Evolutionary conservation across 352 stramenopile species (phyloP).

Genomic region (Plasmopara viticola): DNA sequence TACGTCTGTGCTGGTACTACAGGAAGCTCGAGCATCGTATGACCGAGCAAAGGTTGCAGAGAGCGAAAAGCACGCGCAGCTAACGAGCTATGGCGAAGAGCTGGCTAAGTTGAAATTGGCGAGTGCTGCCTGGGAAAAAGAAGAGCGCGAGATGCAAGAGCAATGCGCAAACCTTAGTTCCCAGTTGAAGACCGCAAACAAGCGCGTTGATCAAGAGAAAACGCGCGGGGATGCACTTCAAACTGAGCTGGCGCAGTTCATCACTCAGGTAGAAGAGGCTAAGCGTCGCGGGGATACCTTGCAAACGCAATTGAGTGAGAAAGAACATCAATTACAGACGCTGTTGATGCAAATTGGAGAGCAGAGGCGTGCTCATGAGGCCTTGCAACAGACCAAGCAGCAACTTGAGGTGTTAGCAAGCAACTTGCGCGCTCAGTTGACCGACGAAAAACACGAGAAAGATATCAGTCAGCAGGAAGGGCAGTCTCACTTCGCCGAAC

Average conservation of each 20-base stretch:
- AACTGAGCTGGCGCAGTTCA: conserved; percentile 32
- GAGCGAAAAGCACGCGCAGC: conserved; percentile 70
- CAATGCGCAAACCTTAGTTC: conserved; percentile 32
- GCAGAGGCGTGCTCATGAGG: conserved; percentile 46
- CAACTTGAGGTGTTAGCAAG: conserved; percentile 57
- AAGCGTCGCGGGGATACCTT: conserved; percentile 52
- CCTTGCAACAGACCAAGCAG: conserved; percentile 54
- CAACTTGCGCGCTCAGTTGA: conserved; percentile 51
- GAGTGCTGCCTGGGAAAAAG: conserved; percentile 41
- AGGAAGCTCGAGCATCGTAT: conserved; percentile 66
- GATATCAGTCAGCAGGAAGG: conserved; percentile 49
- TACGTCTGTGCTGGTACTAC: conserved; percentile 46
- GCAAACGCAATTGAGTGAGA: conserved; percentile 40
- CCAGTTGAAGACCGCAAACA: conserved; percentile 37
- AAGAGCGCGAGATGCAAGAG: conserved; percentile 44
- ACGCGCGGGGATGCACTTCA: conserved; percentile 36
- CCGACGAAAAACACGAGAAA: conserved; percentile 52
- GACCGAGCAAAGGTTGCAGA: conserved; percentile 69
- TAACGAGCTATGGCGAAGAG: conserved; percentile 66
- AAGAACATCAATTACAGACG: conserved; percentile 53
- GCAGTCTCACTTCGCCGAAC: conserved; percentile 50
- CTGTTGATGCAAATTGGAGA: conserved; percentile 47
- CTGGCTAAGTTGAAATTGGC: conserved; percentile 47
- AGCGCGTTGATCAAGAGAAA: conserved; percentile 27
- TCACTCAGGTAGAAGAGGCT: conserved; percentile 25